These are phyloP conservation scores for Veloboletus limbatus DNA, from an alignment of 1,284 basidiomycete genomes.

Conservation along the genomic window DNA sequence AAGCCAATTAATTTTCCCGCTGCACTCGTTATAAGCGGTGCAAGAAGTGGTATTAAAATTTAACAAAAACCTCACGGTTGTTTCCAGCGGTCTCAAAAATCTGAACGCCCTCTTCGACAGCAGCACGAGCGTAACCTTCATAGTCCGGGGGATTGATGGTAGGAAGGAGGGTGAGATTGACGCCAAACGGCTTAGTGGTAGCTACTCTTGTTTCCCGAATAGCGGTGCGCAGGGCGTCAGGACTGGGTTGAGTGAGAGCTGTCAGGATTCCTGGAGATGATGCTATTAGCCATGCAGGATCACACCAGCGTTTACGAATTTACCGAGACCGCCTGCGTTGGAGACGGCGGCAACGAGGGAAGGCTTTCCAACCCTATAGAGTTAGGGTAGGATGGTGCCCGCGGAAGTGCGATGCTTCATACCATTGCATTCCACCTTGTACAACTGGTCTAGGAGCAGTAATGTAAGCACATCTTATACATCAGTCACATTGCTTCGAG, in stretches of 20 bases:
- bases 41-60: background rate
- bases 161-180: constrained; percentile 90
- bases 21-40: constrained; percentile 26
- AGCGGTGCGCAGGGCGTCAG: constrained; percentile 80
- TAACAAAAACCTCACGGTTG: constrained; percentile 67
- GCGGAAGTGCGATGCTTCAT: constrained; percentile 17
- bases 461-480: constrained; percentile 1
- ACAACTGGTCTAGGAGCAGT: constrained; percentile 56
- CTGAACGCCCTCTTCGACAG: constrained; percentile 84
- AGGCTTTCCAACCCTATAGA: constrained; percentile 72
- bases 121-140: constrained; percentile 74
- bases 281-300: constrained; percentile 1
- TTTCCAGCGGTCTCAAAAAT: constrained; percentile 95
- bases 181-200: constrained; percentile 80
- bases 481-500: background rate
- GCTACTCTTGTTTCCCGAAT: constrained; percentile 75
- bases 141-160: constrained; percentile 92
- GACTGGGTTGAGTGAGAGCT: constrained; percentile 84
- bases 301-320: constrained; percentile 15
- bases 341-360: constrained; percentile 77
- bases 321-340: constrained; percentile 82
- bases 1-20: constrained; percentile 79
- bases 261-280: constrained; percentile 69
- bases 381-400: constrained; percentile 7
- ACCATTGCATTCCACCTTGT: constrained; percentile 89